Percentiles rank a stretch among this genome's conserved stretches.
These are phyloP conservation scores for Nigrospora osmanthi DNA, from an alignment of 2,329 filamentous ascomycete genomes.

Conservation along the genomic window DNA sequence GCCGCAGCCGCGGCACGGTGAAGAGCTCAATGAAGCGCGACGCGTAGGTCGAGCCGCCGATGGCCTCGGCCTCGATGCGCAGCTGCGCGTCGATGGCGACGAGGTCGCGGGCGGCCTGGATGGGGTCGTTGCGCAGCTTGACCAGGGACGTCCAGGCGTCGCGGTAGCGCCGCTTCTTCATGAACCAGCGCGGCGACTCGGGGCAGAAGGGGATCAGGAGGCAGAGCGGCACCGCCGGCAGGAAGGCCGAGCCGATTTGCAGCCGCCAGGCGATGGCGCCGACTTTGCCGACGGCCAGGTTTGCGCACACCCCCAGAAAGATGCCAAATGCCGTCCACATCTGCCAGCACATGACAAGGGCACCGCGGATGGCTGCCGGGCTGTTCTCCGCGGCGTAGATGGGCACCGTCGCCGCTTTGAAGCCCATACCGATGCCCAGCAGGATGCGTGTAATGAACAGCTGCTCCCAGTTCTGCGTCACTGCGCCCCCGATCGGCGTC, in stretches of 20 bases:
- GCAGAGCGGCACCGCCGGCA: constrained; percentile 11
- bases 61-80: constrained; percentile 3
- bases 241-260: constrained; percentile 15
- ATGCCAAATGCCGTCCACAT: constrained; percentile 54
- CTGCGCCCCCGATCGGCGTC: constrained; percentile 51
- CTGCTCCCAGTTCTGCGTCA: constrained; percentile 51
- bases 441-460: constrained; percentile 49
- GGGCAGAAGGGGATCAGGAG: constrained; percentile 24
- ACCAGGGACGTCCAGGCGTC: constrained; percentile 38
- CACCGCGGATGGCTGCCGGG: constrained; percentile 42
- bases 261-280: constrained; percentile 25
- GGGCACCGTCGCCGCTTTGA: constrained; percentile 40
- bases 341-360: constrained; percentile 48
- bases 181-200: constrained; percentile 41
- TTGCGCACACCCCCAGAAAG: constrained; percentile 54
- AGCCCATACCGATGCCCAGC: constrained; percentile 54
- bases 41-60: constrained; percentile 3
- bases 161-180: constrained; percentile 33
- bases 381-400: constrained; percentile 46
- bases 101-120: constrained; percentile 46
- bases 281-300: constrained; percentile 50
- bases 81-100: constrained; percentile 35
- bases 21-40: constrained; percentile 52
- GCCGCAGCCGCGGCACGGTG: constrained; percentile 59
- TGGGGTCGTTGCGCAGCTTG: constrained; percentile 35